Percentiles rank a stretch among this genome's conserved stretches.
phyloP scores from a whole-genome alignment of 1,284 basidiomycete genomes.

The Trichosporon sp. region DNA sequence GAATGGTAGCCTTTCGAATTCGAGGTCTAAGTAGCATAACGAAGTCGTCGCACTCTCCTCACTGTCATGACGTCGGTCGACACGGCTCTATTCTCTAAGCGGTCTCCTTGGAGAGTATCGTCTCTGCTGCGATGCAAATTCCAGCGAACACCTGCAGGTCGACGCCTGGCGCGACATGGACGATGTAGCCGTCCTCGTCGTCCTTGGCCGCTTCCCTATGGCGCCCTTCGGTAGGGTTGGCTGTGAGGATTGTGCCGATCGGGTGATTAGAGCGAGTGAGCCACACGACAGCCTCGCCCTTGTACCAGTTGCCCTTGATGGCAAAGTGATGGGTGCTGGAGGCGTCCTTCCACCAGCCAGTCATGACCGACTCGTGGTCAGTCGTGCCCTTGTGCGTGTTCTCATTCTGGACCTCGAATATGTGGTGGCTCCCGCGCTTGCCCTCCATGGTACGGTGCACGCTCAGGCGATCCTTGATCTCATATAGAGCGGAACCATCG shows the following conservation, averaged over 20 bases:
- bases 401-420: neutral
- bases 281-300: neutral
- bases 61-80: neutral
- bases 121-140: neutral
- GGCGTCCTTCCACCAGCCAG: neutral
- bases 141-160: neutral
- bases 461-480: neutral
- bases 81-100: neutral
- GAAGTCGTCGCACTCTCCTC: too few relatives aligned
- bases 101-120: neutral
- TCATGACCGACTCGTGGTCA: neutral
- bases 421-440: neutral
- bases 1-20: neutral
- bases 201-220: neutral
- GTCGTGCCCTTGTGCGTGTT: neutral
- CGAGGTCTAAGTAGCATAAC: too few relatives aligned
- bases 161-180: neutral
- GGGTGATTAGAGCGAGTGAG: neutral
- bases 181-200: neutral
- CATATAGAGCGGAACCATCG: neutral
- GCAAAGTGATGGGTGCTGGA: neutral
- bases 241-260: neutral
- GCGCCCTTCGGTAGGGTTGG: neutral
- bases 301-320: slow-evolving; percentile 2
- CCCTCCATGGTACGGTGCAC: neutral